Evolutionary conservation across 2,329 filamentous ascomycete species (phyloP).

Genomic region (Colletotrichum siamense): DNA sequence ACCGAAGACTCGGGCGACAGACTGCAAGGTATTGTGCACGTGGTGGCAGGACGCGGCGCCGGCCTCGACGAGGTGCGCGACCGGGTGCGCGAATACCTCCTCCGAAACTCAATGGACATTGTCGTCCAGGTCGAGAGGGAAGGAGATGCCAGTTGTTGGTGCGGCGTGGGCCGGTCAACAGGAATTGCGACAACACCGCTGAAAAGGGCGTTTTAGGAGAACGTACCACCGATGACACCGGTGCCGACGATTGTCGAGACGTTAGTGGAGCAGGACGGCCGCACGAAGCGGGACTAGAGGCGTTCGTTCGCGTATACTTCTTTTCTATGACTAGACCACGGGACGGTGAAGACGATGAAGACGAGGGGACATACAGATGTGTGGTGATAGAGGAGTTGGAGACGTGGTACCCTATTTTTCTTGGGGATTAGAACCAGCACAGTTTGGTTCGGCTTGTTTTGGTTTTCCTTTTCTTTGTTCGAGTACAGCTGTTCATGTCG

Average conservation of each 20-base stretch:
- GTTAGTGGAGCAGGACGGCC: not conserved
- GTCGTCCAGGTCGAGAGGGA: slow-evolving; percentile 89
- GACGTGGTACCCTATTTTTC: not conserved
- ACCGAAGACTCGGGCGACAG: slow-evolving; percentile 46
- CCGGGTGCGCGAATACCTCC: slow-evolving; percentile 75
- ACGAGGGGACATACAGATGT: not conserved
- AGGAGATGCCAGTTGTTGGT: slow-evolving; percentile 72
- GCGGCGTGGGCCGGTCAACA: slow-evolving; percentile 41
- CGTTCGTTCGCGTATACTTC: not conserved
- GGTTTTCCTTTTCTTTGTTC: not conserved
- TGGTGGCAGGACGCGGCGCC: slow-evolving; percentile 74
- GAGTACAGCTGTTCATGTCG: not conserved
- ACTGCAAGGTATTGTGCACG: slow-evolving; percentile 84
- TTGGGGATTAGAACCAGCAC: not conserved
- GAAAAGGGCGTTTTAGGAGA: slow-evolving; percentile 38
- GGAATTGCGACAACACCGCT: slow-evolving; percentile 30
- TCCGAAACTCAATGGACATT: slow-evolving; percentile 76
- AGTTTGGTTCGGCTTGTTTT: not conserved
- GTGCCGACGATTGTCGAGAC: not conserved
- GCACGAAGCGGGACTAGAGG: not conserved
- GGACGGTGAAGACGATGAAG: not conserved
- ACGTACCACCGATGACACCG: not conserved
- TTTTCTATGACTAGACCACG: not conserved
- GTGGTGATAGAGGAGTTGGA: not conserved
- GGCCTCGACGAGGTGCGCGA: slow-evolving; percentile 84